These are phyloP conservation scores for Aspergillus indologenus DNA, from an alignment of 495 filamentous ascomycete species.

Conservation along the genomic window DNA sequence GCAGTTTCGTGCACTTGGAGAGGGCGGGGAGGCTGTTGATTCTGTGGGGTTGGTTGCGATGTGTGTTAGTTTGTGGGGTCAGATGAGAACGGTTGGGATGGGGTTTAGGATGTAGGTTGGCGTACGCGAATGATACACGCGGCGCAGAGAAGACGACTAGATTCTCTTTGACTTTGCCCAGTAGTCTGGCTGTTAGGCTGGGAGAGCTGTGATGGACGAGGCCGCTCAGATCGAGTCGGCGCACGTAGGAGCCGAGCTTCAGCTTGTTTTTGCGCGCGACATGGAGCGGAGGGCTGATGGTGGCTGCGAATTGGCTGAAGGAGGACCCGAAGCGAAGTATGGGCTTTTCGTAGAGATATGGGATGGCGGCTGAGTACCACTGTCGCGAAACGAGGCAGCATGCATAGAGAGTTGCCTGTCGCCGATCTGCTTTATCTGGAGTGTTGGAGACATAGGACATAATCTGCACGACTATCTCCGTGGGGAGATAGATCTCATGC, in stretches of 20 bases:
- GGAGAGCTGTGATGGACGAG: constrained; percentile 66
- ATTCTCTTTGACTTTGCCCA: constrained; percentile 55
- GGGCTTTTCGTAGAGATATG: constrained; percentile 55
- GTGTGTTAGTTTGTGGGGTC: constrained; percentile 2
- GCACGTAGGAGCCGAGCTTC: constrained; percentile 55
- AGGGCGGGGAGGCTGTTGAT: constrained; percentile 63
- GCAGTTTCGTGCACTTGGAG: constrained; percentile 56
- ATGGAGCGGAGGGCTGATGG: constrained; percentile 57
- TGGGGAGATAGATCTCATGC: constrained; percentile 32
- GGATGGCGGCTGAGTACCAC: constrained; percentile 60
- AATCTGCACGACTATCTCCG: constrained; percentile 54
- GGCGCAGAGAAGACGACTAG: constrained; percentile 65
- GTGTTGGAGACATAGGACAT: constrained; percentile 26
- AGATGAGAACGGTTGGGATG: background rate
- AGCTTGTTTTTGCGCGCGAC: constrained; percentile 52
- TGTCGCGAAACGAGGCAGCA: constrained; percentile 58
- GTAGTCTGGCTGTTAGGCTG: constrained; percentile 60
- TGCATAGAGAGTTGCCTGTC: constrained; percentile 47
- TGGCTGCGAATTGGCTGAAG: constrained; percentile 58
- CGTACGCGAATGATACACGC: constrained; percentile 58
- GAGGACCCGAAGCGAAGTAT: constrained; percentile 45
- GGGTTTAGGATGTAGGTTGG: background rate
- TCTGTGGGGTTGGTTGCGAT: constrained; percentile 18
- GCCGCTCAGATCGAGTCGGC: constrained; percentile 52
- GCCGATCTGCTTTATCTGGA: constrained; percentile 12